A percentile compares a stretch with the other conserved stretches of the same genome.
These are phyloP conservation scores for Termitomyces sp. DNA, from an alignment of 1,284 basidiomycete species.

Conservation along the genomic window DNA sequence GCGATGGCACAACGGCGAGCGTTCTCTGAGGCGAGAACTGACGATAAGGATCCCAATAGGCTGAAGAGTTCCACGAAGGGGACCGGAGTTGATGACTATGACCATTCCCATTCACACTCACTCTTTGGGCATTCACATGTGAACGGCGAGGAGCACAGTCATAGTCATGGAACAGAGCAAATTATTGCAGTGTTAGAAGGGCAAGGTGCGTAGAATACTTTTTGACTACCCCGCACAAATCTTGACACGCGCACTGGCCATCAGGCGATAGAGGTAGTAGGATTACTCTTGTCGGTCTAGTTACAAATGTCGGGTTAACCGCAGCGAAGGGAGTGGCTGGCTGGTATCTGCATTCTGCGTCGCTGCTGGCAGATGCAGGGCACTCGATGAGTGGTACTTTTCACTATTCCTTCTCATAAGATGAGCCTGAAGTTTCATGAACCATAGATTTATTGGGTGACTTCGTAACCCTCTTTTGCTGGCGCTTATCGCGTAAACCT, in stretches of 20 bases:
- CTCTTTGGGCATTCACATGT: slow-evolving; percentile 63
- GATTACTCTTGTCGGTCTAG: slow-evolving; percentile 85
- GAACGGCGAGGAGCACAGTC: slow-evolving; percentile 59
- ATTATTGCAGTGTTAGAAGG: slow-evolving; percentile 69
- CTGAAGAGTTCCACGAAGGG: not conserved
- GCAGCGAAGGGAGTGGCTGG: slow-evolving; percentile 81
- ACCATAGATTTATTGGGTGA: slow-evolving; percentile 76
- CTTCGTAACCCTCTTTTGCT: slow-evolving; percentile 89
- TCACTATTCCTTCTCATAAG: slow-evolving; percentile 3
- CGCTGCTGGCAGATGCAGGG: slow-evolving; percentile 90
- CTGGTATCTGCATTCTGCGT: slow-evolving; percentile 86
- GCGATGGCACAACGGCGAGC: slow-evolving; percentile 31
- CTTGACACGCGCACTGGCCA: slow-evolving; percentile 7
- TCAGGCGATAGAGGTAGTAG: slow-evolving; percentile 73
- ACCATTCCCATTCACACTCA: slow-evolving; percentile 44
- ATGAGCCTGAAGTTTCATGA: not conserved
- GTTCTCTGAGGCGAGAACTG: slow-evolving; percentile 25
- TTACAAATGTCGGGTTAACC: slow-evolving; percentile 81
- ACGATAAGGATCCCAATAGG: slow-evolving; percentile 5
- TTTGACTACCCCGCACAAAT: slow-evolving; percentile 4
- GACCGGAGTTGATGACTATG: slow-evolving; percentile 10
- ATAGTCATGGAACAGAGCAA: slow-evolving; percentile 63
- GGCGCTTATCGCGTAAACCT: slow-evolving; percentile 80
- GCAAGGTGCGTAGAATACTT: slow-evolving; percentile 41
- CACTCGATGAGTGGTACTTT: slow-evolving; percentile 84